Evolutionary conservation across 805 yeast genomes (phyloP).

Genomic region (Candida stauntonica): DNA sequence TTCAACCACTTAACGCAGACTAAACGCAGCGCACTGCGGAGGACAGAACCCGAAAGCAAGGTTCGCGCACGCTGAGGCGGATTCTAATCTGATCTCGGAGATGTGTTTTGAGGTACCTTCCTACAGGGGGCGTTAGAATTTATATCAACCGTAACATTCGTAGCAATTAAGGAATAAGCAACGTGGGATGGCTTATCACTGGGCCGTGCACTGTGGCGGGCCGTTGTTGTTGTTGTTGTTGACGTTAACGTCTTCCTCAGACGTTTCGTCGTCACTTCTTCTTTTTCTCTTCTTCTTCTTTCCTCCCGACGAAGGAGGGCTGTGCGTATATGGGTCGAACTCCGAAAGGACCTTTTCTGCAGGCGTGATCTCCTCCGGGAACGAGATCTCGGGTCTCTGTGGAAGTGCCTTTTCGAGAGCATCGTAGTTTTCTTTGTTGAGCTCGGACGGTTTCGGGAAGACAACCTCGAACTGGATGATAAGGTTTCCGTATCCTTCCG

Average conservation of each 20-base stretch:
- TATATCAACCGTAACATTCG: too few relatives aligned
- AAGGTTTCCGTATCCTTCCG: slow-evolving; percentile 44
- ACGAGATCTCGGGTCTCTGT: slow-evolving; percentile 49
- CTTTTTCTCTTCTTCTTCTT: slow-evolving; percentile 10
- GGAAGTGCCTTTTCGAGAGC: slow-evolving; percentile 75
- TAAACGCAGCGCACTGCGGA: too few relatives aligned
- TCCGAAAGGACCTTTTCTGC: slow-evolving; percentile 39
- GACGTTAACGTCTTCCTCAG: slow-evolving; percentile 1
- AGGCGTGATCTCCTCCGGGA: slow-evolving; percentile 64
- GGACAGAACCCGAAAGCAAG: too few relatives aligned
- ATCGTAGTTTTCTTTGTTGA: slow-evolving; percentile 65
- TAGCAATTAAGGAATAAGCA: too few relatives aligned
- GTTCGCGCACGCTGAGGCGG: too few relatives aligned
- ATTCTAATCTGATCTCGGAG: too few relatives aligned
- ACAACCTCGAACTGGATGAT: slow-evolving; percentile 52
- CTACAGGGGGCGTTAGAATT: too few relatives aligned
- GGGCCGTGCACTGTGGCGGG: background rate
- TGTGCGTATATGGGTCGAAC: slow-evolving; percentile 10
- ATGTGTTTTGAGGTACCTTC: too few relatives aligned
- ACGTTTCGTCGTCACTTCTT: slow-evolving; percentile 2
- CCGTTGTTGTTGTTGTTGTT: background rate
- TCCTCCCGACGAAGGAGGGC: background rate
- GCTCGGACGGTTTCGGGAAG: slow-evolving; percentile 58
- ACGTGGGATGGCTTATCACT: background rate
- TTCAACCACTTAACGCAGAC: too few relatives aligned